Evolutionary conservation across 106 monocot species (phyloP).

Genomic region (Phalaenopsis aphrodite): DNA sequence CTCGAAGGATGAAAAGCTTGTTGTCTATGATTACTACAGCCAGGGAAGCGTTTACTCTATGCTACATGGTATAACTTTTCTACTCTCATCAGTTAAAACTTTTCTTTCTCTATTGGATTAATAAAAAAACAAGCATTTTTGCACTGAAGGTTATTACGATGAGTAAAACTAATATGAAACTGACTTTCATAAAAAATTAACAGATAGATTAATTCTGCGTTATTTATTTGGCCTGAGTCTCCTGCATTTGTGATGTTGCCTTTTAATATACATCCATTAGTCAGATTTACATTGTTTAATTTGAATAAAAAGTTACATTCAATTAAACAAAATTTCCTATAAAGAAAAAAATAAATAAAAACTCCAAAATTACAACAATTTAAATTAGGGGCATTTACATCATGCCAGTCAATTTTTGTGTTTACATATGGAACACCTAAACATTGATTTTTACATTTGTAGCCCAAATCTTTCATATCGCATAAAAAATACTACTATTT

Average conservation of each 20-base stretch:
- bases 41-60: slow-evolving; percentile 60
- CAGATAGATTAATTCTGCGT: background rate
- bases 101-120: background rate
- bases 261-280: background rate
- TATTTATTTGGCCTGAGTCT: background rate
- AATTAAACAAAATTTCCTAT: background rate
- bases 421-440: too few species aligned
- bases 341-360: background rate
- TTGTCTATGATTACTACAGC: slow-evolving; percentile 55
- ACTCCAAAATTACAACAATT: too few species aligned
- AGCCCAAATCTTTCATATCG: too few species aligned
- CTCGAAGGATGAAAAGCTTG: slow-evolving; percentile 92
- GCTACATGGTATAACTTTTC: slow-evolving; percentile 53
- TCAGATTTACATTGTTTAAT: background rate
- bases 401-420: too few species aligned
- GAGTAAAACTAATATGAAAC: background rate
- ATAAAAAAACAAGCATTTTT: background rate
- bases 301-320: background rate
- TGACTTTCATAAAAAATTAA: background rate
- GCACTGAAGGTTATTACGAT: background rate
- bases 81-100: background rate
- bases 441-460: too few species aligned
- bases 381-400: too few species aligned
- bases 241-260: background rate
- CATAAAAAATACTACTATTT: too few species aligned